Conservation (phyloP, 805 yeast genomes). For the Candida coquimbonensis region DNA sequence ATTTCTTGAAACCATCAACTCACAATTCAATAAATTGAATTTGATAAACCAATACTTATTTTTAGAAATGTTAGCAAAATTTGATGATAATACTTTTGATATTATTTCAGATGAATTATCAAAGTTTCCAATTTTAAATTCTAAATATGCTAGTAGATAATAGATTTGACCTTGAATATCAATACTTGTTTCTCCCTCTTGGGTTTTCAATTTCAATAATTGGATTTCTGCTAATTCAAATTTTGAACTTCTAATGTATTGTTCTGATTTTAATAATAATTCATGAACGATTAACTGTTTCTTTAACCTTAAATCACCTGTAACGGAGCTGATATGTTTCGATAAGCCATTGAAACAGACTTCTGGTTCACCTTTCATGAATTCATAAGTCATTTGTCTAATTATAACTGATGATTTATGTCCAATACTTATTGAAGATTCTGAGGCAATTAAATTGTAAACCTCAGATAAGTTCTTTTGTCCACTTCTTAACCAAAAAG, state of each 20-base stretch:
- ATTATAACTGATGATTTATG: constrained; percentile 35
- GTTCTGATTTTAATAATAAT: constrained; percentile 31
- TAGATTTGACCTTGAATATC: constrained; percentile 26
- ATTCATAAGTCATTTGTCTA: constrained; percentile 33
- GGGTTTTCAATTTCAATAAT: constrained; percentile 18
- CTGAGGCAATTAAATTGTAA: constrained; percentile 41
- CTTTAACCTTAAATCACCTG: constrained; percentile 23
- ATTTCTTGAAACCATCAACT: constrained; percentile 28
- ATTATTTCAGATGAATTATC: constrained; percentile 19
- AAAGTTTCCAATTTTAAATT: constrained; percentile 19
- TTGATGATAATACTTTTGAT: constrained; percentile 5
- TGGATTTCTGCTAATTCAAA: constrained; percentile 21
- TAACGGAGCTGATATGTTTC: constrained; percentile 21
- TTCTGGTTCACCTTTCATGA: constrained; percentile 35
- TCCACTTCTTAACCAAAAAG: constrained; percentile 50
- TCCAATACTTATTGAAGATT: constrained; percentile 28
- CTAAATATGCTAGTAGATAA: constrained; percentile 20
- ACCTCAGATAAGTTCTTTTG: constrained; percentile 37
- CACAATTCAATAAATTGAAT: constrained; percentile 41
- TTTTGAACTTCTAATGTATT: constrained; percentile 22
- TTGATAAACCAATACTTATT: constrained; percentile 40
- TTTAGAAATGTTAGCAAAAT: constrained; percentile 10
- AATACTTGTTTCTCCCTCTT: constrained; percentile 13
- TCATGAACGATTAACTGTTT: constrained; percentile 36
- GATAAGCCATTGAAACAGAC: constrained; percentile 31